These are phyloP conservation scores for Thozetella sp. DNA, from an alignment of 495 filamentous ascomycete genomes.

Conservation along the genomic window DNA sequence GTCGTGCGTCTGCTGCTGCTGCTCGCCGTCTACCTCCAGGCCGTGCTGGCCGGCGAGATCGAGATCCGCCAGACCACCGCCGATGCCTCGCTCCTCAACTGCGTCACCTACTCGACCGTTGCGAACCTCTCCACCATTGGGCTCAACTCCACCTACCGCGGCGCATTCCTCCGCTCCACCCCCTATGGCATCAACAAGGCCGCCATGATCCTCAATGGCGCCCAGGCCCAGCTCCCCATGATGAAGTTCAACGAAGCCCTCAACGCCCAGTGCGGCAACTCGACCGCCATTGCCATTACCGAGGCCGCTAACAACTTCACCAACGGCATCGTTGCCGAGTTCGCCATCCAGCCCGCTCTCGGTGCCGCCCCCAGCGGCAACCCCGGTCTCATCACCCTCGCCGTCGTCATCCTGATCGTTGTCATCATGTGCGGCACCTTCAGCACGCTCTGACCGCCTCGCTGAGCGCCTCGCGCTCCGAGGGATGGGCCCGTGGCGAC, in stretches of 20 bases:
- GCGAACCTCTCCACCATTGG: slow-evolving; percentile 31
- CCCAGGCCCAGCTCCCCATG: slow-evolving; percentile 20
- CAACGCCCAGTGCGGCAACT: slow-evolving; percentile 35
- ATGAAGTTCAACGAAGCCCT: slow-evolving; percentile 27
- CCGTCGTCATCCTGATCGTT: background rate
- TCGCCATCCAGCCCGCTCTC: slow-evolving; percentile 7
- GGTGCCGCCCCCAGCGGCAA: background rate
- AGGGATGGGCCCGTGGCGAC: too few species aligned
- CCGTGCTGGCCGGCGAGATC: slow-evolving; percentile 6
- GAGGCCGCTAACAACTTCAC: slow-evolving; percentile 33
- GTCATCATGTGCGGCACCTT: background rate
- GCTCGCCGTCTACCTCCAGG: slow-evolving; percentile 3
- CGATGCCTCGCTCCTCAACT: slow-evolving; percentile 10
- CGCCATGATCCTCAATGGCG: slow-evolving; percentile 24
- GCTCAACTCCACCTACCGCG: slow-evolving; percentile 31
- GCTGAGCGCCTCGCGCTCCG: too few species aligned
- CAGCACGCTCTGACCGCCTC: background rate
- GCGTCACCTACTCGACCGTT: slow-evolving; percentile 26
- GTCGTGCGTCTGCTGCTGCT: background rate
- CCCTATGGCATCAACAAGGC: slow-evolving; percentile 25
- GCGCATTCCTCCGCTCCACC: slow-evolving; percentile 28
- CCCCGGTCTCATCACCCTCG: background rate
- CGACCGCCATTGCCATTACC: slow-evolving; percentile 23
- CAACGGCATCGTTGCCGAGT: slow-evolving; percentile 20
- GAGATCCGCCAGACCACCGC: slow-evolving; percentile 7